Base-by-base conservation (phyloP, 768 basidiomycete genomes). In the Psilocybe sp. region DNA sequence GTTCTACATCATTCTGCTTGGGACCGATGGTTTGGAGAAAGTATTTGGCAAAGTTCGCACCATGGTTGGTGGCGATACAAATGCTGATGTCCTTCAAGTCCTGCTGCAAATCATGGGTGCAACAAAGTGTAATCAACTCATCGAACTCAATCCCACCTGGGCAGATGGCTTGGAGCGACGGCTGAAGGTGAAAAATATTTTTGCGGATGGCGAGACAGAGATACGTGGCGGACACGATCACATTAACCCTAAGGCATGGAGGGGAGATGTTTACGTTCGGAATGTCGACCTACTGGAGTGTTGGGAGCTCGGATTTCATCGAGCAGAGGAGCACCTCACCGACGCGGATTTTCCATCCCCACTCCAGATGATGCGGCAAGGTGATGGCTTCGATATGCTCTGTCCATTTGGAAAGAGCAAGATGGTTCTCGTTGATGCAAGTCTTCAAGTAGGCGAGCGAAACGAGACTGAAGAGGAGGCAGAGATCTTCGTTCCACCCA, bases 1-100 rank as follows among this genome's bases (percentile, higher is more conserved):
- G 31, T 69, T 69, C 49, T 67, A 52, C 37, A n/a, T 69, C 2
- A 60, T 63, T 33, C 52, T 69, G 0, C 52, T 68, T 11, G 68
- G 68, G 0, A 66, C 64, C 0, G 61, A 69, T 53, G 56, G 64
- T 0, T 51, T 67, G 2, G 67, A 68, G 38, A 52, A 49, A 9
- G 40, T 60, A 0, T 68, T 66, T 47, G 65, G 63, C 0, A 43
- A 32, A 36, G 44, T 48, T 8, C 31, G 42, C 4, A 48, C 47
- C 4, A 52, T 51, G 42, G 55, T 52, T 34, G 49, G 53, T 1
- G 47, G 47, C 38, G 53, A 50, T 31, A 54, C 49, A 3, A 54
- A 54, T 38, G 49, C 53, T 3, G 53, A 54, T 23, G 32, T 36
- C 13, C 41, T 50, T 1, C 53, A 54, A 32, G 44, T 54, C n/a